Evolutionary conservation across 106 monocot genomes (phyloP), one percentile per base, ranked within the genome.

Genomic region (Allium cepa): DNA sequence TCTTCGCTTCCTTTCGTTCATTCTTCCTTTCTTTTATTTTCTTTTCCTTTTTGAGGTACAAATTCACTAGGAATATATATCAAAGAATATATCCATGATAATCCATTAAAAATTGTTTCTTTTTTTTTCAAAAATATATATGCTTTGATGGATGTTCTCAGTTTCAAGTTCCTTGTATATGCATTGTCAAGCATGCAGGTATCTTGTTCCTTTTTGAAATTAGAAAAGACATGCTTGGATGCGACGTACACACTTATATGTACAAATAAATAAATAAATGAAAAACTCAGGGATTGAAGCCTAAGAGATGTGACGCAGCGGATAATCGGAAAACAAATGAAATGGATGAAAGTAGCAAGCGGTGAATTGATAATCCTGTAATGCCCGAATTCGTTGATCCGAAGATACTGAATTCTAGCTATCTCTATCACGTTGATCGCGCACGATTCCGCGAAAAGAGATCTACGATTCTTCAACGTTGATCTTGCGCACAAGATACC

Each of bases 71-170:
- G 62, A 51, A 69, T 53, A 28, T 13, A 72, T 61, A 65, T 68
- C 46, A 48, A 15, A 28, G 77, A 79, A 73, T 79, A 79, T 28
- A 79, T 81, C 47, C 78, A 59, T 81, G 18, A 22, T 68, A 72
- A 64, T 60, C 57, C 50, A 27, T 69, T 56, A 50, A 8, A 59
- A 51, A 17, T 46, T 61, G 50, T 22, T 27, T 56, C 11, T 50
- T 17, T 55, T 8, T 12, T 26, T 10, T 11, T 36, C 46, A 16
- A n/a, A 60, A 69, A 68, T 69, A 26, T 63, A n/a, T 50, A 13
- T 8, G 28, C 28, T 58, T 8, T 50, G 47, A 47, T 62, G 46
- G 50, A 16, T 55, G 61, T 50, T 56, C 45, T 53, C 51, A 46
- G 11, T 61, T 22, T 6, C 15, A 36, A 26, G 12, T 60, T 10